These are phyloP conservation scores for Dipteronia sinensis DNA, from an alignment of 345 rosid species.

Conservation along the genomic window DNA sequence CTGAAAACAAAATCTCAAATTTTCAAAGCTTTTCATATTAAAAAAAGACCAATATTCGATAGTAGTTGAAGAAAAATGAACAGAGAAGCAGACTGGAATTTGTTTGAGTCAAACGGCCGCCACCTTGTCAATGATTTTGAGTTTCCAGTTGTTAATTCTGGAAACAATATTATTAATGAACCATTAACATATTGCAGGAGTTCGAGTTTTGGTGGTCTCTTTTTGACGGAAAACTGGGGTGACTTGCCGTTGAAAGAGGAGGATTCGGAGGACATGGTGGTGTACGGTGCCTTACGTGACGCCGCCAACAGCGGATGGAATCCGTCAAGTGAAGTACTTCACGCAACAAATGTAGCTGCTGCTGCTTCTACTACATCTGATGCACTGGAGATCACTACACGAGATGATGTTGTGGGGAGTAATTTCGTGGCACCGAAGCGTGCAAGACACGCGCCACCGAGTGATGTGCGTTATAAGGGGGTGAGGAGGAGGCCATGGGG, in stretches of 20 bases:
- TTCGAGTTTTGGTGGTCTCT: conserved; percentile 1
- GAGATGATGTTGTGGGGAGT: conserved; percentile 2
- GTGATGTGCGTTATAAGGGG: conserved; percentile 20
- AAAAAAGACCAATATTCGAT: not conserved
- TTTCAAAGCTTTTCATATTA: too few species aligned
- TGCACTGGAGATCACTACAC: not conserved
- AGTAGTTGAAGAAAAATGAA: not conserved
- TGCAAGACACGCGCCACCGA: not conserved
- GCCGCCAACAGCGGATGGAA: conserved; percentile 34
- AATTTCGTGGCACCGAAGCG: not conserved
- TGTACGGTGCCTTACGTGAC: conserved; percentile 27
- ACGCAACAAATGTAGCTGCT: not conserved
- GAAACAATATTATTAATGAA: not conserved
- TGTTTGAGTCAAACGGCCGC: conserved; percentile 32
- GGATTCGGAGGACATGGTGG: conserved; percentile 33
- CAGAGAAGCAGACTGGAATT: conserved; percentile 15
- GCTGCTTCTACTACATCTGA: not conserved
- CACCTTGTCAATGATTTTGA: conserved; percentile 25
- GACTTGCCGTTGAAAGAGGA: conserved; percentile 30
- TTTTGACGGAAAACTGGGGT: conserved; percentile 27
- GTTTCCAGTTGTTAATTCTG: not conserved
- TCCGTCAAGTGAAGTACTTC: conserved; percentile 5
- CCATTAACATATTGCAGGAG: not conserved
- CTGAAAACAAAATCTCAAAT: too few species aligned
- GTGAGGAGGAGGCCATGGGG: conserved; percentile 65